These are phyloP conservation scores for Lipomyces orientalis DNA, from an alignment of 805 yeast genomes.

Conservation along the genomic window DNA sequence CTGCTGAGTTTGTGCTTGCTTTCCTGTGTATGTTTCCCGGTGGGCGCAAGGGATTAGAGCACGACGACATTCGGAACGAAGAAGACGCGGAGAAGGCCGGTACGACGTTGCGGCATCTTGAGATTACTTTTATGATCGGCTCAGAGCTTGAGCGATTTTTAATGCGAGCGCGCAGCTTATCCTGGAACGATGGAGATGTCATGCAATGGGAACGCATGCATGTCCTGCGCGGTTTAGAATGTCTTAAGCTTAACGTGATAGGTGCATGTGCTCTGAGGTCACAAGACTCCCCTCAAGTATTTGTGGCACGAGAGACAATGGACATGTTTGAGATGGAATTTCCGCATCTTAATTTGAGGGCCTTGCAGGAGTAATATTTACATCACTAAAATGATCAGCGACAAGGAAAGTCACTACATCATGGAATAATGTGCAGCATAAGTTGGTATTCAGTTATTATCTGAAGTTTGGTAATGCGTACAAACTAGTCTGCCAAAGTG, in stretches of 20 bases:
- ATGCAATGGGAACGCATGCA: background rate
- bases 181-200: background rate
- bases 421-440: too few relatives aligned
- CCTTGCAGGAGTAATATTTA: too few relatives aligned
- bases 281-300: background rate
- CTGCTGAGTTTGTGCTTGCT: slow-evolving; percentile 1
- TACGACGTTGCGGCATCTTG: background rate
- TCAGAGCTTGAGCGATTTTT: slow-evolving; percentile 4
- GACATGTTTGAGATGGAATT: background rate
- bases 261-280: background rate
- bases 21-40: slow-evolving; percentile 3
- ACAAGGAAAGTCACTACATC: too few relatives aligned
- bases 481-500: too few relatives aligned
- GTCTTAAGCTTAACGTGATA: background rate
- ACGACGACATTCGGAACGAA: background rate
- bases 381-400: too few relatives aligned
- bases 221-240: background rate
- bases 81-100: background rate
- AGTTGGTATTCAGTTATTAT: too few relatives aligned
- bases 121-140: background rate
- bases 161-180: background rate
- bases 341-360: background rate
- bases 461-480: too few relatives aligned
- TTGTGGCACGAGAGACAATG: background rate
- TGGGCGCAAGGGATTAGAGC: background rate